Percentiles rank a stretch among this genome's conserved stretches.
These are phyloP conservation scores for Trichoderma reesei DNA, from an alignment of 495 filamentous ascomycete genomes.

Conservation along the genomic window DNA sequence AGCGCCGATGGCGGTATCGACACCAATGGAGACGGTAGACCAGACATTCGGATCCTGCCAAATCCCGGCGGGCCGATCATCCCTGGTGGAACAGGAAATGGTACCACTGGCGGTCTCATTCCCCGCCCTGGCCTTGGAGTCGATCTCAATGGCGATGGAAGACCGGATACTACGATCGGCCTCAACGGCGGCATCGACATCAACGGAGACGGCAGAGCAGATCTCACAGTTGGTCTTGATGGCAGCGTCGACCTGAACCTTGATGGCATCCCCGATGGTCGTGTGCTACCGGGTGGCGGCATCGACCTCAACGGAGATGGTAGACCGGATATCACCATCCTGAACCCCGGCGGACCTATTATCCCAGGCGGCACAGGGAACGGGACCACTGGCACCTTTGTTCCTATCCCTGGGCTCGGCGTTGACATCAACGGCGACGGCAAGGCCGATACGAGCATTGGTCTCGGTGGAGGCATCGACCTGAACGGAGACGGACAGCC, in stretches of 20 bases:
- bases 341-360: background rate
- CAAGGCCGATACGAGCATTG: background rate
- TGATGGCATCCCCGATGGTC: background rate
- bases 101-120: background rate
- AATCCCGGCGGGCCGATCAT: background rate
- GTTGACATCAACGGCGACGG: background rate
- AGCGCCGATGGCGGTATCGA: background rate
- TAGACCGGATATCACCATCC: background rate
- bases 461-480: background rate
- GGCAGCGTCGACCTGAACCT: background rate
- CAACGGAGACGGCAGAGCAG: background rate
- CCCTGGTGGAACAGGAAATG: background rate
- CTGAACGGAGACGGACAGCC: background rate
- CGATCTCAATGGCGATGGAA: background rate
- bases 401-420: background rate
- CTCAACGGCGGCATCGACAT: background rate
- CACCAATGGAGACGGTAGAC: background rate
- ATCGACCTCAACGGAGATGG: background rate
- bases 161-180: background rate
- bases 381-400: background rate
- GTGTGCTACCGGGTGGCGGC: background rate
- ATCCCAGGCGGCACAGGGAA: background rate
- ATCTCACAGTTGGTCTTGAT: background rate
- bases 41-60: background rate
- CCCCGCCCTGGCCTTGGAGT: background rate